Base-by-base conservation (phyloP, 2,329 filamentous ascomycete species). In the Colletotrichum tamarilloi region DNA sequence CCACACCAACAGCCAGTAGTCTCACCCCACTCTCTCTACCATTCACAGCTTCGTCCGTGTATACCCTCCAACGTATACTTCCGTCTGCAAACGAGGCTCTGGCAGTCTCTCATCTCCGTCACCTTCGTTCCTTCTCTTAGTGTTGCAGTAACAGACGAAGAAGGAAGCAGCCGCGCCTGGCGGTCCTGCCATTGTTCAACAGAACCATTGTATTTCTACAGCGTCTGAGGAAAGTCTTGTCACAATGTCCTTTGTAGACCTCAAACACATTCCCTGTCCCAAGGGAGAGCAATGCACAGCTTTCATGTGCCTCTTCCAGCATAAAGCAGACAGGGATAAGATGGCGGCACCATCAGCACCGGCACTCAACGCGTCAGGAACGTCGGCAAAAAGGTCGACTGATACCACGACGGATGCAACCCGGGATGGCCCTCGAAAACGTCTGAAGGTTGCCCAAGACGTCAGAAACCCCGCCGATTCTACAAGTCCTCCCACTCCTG, bases 241-340 rank as follows among this genome's bases (percentile, higher is more conserved):
- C 71, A 38, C 62, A 67, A 77, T 78, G 70, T 74, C 76, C 46
- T 72, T 76, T 32, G 67, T 74, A 30, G 66, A 70, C 59, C 85
- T 88, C 74, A 88, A 87, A 76, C 84, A 83, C 72, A 84, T 89
- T 60, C 85, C 86, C 11, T 89, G 87, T 75, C 87, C 87, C 6
- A 86, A 85, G 24, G 87, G 87, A 63, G 81, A 84, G 59, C 80
- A 73, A 2, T 89, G 87, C 76, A 86, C 83, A 9, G 86, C 87
- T 19, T 87, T 87, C 76, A 82, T 85, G 73, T 89, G 87, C 76
- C 83, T 88, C 52, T 89, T 89, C 76, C 84, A 85, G 32, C 86
- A 88, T 75, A 79, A 80, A 42, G 78, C 77, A 24, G 84, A 87
- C 35, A 78, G 78, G 16, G 63, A 77, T 67, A 62, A 53, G 67